Conservation (phyloP, 2,329 filamentous ascomycete species). For the Fusarium sublunatum region DNA sequence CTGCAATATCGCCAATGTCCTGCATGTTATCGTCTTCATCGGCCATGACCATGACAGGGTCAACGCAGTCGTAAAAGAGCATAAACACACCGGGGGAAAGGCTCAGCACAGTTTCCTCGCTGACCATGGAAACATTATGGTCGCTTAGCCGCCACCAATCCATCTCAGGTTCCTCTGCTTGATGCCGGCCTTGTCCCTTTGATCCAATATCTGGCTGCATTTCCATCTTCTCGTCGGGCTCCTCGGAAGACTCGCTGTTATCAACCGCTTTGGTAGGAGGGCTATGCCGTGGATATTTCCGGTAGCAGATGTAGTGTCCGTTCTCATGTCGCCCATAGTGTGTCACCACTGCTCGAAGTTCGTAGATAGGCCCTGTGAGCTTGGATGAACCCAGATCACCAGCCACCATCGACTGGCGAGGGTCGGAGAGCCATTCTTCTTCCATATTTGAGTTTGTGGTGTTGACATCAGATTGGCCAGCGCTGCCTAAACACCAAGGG, state of each 20-base stretch:
- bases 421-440: conserved; percentile 78
- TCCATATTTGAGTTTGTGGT: conserved; percentile 40
- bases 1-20: conserved; percentile 35
- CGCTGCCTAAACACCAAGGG: conserved; percentile 83
- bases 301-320: conserved; percentile 94
- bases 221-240: conserved; percentile 28
- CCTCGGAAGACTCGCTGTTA: conserved; percentile 10
- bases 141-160: conserved; percentile 95
- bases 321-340: conserved; percentile 94
- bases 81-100: conserved; percentile 88
- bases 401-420: conserved; percentile 78
- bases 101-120: conserved; percentile 76
- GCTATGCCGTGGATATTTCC: conserved; percentile 68
- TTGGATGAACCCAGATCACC: conserved; percentile 62
- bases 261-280: conserved; percentile 15
- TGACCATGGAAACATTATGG: conserved; percentile 80
- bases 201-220: conserved; percentile 1
- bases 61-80: conserved; percentile 90
- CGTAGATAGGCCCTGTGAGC: conserved; percentile 72
- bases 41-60: conserved; percentile 61
- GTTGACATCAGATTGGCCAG: conserved; percentile 34
- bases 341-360: conserved; percentile 84
- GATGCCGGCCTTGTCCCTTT: conserved; percentile 24
- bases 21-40: conserved; percentile 44
- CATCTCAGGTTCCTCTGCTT: conserved; percentile 52